Conservation (phyloP, 352 stramenopile species). For the Phytopythium sindhum region DNA sequence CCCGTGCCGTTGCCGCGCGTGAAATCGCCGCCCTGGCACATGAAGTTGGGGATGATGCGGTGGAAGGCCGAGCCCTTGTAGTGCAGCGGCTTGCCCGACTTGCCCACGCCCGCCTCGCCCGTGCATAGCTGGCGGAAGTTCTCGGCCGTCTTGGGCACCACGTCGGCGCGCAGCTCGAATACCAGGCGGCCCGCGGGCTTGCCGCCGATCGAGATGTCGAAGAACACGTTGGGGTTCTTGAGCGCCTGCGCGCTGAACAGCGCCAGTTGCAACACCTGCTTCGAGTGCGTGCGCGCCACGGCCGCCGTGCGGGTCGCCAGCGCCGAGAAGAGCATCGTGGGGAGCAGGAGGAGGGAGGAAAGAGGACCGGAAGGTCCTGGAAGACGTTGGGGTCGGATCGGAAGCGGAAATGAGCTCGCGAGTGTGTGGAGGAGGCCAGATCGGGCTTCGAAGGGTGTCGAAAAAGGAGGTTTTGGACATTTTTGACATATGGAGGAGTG, state of each 20-base stretch:
- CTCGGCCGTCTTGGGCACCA: conserved; percentile 97
- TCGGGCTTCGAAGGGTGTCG: too few relatives aligned
- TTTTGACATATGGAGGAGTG: too few relatives aligned
- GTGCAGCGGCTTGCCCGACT: conserved; percentile 71
- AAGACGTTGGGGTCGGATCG: background rate
- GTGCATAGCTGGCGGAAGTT: conserved; percentile 98
- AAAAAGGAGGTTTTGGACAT: too few relatives aligned
- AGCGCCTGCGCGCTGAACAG: conserved; percentile 60
- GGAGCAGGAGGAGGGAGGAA: background rate
- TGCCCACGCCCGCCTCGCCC: conserved; percentile 92
- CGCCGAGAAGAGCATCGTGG: conserved; percentile 26
- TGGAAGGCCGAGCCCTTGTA: conserved; percentile 92
- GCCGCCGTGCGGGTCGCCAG: conserved; percentile 18
- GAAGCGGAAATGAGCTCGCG: background rate
- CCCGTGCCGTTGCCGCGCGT: conserved; percentile 89
- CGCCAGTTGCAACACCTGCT: conserved; percentile 21
- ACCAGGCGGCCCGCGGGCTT: conserved; percentile 79
- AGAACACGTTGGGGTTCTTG: conserved; percentile 93
- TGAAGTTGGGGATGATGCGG: conserved; percentile 92
- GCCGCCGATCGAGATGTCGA: conserved; percentile 96
- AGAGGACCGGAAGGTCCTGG: too few relatives aligned
- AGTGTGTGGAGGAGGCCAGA: background rate
- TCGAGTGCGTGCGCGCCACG: conserved; percentile 13
- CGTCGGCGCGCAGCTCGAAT: conserved; percentile 92
- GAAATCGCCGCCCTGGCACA: conserved; percentile 98